Evolutionary conservation across 305 asterid species (phyloP), one percentile per base, ranked within the genome.

Genomic region (Fraxinus sp.): DNA sequence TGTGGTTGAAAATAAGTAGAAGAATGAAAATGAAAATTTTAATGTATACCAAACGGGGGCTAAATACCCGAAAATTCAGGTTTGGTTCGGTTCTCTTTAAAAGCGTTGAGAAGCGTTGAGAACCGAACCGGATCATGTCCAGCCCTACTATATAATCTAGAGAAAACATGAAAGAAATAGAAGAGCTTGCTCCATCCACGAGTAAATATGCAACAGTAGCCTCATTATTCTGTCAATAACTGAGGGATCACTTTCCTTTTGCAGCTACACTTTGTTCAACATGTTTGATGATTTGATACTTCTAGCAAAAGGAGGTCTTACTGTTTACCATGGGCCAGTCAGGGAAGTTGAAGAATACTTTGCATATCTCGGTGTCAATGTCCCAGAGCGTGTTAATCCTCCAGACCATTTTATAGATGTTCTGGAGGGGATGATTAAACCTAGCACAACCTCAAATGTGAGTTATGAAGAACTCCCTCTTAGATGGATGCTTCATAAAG

Each of bases 271-370:
- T 28, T 85, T 95, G 91, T 95, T 94, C 93, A 88, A 86, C 68
- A 94, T 92, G 99, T 95, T 94, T 78, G 98, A 95, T 83, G 99
- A 95, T 84, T 84, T 95, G 89, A 92, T 95, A 87, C 99, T 95
- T 87, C 93, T 95, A 83, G 99, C 99, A 14, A 95, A 95, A 89
- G 98, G 98, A 78, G 98, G 99, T 81, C 97, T 94, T 62, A 90
- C 90, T 22, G 97, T 81, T 32, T 95, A 95, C 83, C 99, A 89
- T 78, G 99, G 99, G 64, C 91, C 97, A 49, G 97, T 95, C 78
- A 89, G 79, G 86, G 94, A 94, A 49, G 98, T 94, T 20, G 99
- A 94, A 81, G 94, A 90, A 59, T 95, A 95, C 89, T 95, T 95
- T 86, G 87, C 95, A 24, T 85, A 86, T 18, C 87, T 90, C 8